Evolutionary conservation across 1,284 basidiomycete genomes (phyloP), one percentile per base, ranked within the genome.

Genomic region (Puccinia polysora): DNA sequence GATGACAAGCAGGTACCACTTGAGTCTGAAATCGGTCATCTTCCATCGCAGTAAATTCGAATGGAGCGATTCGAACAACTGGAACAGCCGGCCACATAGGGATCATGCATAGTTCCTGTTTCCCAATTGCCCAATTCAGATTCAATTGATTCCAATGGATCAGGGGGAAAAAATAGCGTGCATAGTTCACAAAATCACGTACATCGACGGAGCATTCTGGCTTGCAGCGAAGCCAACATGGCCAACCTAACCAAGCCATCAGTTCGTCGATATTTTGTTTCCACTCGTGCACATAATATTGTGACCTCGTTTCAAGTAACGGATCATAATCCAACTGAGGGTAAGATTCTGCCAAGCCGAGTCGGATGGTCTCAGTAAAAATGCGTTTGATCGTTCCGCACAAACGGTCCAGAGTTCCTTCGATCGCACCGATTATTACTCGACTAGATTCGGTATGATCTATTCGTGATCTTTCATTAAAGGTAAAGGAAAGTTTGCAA

Each of bases 51-150:
- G 56, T 36, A 23, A 40, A 59, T 59, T 40, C 56, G 18, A 59
- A 59, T 12, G 56, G 56, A 14, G 38, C 36, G 20, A 59, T 59
- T 12, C 56, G 56, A 40, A 59, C 56, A 8, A 59, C 56, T 40
- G 30, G 36, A 38, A 20, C 36, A 23, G 56, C 56, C 36, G 40
- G 40, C 40, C 40, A 45, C 40, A 45, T 45, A n/a, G 40, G 40
- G n/a, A 45, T 45, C n/a, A 45, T 45, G 40, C 40, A 45, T 45
- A 45, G 10, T 45, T 45, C 40, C 40, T 45, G n/a, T n/a, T n/a
- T n/a, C n/a, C n/a, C n/a, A n/a, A n/a, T n/a, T n/a, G n/a, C n/a
- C n/a, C n/a, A 45, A 45, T 10, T n/a, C 40, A 45, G n/a, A 45
- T 10, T n/a, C 10, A 45, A 10, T 10, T 10, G n/a, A 45, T 45